Base-by-base conservation (phyloP, 805 yeast genomes). In the Cyberlindnera amylophila region DNA sequence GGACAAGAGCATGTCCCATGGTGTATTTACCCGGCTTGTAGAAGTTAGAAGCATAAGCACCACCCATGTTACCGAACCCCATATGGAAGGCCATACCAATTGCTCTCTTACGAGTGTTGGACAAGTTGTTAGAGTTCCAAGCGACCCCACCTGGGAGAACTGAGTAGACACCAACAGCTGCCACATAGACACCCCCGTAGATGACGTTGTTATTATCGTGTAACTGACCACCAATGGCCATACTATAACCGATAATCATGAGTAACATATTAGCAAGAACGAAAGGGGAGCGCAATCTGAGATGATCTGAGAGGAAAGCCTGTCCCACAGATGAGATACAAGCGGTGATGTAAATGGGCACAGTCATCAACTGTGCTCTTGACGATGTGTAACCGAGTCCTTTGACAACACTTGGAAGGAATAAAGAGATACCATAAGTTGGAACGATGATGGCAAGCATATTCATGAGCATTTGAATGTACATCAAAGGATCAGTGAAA, bases 351-450 rank as follows among this genome's bases (percentile, higher is more conserved):
- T 70, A 70, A 3, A 68, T 58, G 2, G 75, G 75, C 19, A 69
- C 65, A 2, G 73, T 62, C 68, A 71, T 52, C 23, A 69, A 57
- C 52, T 71, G 74, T 0, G 74, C 67, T 17, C 49, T 54, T 5
- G 69, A 57, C 6, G 65, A 54, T 16, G 69, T 50, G 51, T 67
- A 70, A 1, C 75, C 75, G 38, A 71, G 50, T 1, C 41, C 46
- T 29, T 57, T 61, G 42, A 71, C 59, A 42, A 71, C 71, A 13
- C 73, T 61, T 14, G 75, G 75, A 23, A 70, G 50, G 39, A 70
- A 68, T 31, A 66, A 55, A 7, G 73, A 60, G 12, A 69, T 47
- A 10, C 64, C 69, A 42, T 67, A 67, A 6, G 63, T 55, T 19
- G 71, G 68, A 24, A 61, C 57, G 43, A 55, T 52, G 18, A 61